phyloP scores from a whole-genome alignment of 2,329 filamentous ascomycete species.

The Coniochaeta sp. region DNA sequence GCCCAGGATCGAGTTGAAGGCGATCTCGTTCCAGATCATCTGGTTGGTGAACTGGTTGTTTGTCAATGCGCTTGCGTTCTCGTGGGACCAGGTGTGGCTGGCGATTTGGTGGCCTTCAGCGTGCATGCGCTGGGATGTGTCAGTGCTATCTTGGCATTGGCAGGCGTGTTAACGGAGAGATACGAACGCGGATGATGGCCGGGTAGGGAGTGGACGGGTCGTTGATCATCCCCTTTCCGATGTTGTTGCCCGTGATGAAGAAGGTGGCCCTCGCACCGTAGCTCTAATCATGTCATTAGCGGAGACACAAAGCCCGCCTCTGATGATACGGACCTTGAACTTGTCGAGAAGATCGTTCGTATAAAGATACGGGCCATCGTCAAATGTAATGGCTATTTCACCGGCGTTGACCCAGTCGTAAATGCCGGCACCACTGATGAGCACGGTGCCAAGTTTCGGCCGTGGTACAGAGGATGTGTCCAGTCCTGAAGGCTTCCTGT shows the following conservation, averaged over 20 bases:
- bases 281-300: constrained; percentile 15
- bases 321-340: constrained; percentile 28
- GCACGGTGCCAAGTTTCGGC: constrained; percentile 42
- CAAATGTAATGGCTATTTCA: constrained; percentile 59
- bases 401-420: constrained; percentile 49
- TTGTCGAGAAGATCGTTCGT: constrained; percentile 56
- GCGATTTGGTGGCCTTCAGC: constrained; percentile 39
- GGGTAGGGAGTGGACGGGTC: constrained; percentile 36
- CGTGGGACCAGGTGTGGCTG: constrained; percentile 39
- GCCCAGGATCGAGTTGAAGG: constrained; percentile 33
- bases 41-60: constrained; percentile 26
- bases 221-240: constrained; percentile 49
- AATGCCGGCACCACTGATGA: constrained; percentile 50
- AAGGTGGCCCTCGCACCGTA: constrained; percentile 61
- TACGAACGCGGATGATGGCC: constrained; percentile 31
- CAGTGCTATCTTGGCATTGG: constrained; percentile 3
- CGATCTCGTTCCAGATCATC: constrained; percentile 38
- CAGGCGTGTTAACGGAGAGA: background rate
- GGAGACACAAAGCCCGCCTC: background rate
- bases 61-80: constrained; percentile 28
- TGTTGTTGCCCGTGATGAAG: constrained; percentile 54
- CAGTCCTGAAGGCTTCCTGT: constrained; percentile 42
- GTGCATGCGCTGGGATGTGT: constrained; percentile 30
- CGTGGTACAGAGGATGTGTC: constrained; percentile 47
- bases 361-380: constrained; percentile 58